Evolutionary conservation across 345 rosid genomes (phyloP).

Genomic region (Kernera saxatilis): DNA sequence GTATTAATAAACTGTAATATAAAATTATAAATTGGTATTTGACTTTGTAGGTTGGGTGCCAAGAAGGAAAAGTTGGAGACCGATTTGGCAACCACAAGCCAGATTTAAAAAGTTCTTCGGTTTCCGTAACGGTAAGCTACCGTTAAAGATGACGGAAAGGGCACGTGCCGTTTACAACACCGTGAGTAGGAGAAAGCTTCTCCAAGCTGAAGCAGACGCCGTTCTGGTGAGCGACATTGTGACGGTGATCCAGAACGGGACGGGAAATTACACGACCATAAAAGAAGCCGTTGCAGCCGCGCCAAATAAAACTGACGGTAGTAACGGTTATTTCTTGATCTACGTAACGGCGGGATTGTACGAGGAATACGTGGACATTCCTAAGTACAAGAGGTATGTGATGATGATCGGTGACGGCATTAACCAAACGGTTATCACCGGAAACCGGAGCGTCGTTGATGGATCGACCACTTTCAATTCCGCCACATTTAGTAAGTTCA

Average conservation of each 20-base stretch:
- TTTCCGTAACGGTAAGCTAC: constrained; percentile 41
- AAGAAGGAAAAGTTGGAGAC: constrained; percentile 22
- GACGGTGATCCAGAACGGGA: constrained; percentile 63
- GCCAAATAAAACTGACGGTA: constrained; percentile 57
- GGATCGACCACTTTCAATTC: constrained; percentile 94
- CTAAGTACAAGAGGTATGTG: constrained; percentile 63
- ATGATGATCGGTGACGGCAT: constrained; percentile 95
- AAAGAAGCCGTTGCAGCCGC: constrained; percentile 65
- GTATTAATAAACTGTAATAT: background rate
- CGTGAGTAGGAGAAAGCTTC: constrained; percentile 48
- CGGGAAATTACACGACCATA: constrained; percentile 70
- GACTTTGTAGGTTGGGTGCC: constrained; percentile 22
- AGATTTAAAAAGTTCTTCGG: constrained; percentile 32
- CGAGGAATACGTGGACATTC: constrained; percentile 64
- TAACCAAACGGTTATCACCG: constrained; percentile 73
- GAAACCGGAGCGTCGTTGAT: constrained; percentile 74
- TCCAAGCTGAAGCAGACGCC: constrained; percentile 33
- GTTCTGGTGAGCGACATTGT: constrained; percentile 52
- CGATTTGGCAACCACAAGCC: constrained; percentile 31
- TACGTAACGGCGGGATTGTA: constrained; percentile 68
- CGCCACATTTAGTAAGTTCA: constrained; percentile 56
- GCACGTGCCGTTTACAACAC: constrained; percentile 47
- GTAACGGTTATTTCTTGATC: constrained; percentile 70
- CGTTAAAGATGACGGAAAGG: constrained; percentile 51
- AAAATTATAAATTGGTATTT: background rate